Evolutionary conservation across 768 basidiomycete species (phyloP).

Genomic region (Saitozyma podzolica): DNA sequence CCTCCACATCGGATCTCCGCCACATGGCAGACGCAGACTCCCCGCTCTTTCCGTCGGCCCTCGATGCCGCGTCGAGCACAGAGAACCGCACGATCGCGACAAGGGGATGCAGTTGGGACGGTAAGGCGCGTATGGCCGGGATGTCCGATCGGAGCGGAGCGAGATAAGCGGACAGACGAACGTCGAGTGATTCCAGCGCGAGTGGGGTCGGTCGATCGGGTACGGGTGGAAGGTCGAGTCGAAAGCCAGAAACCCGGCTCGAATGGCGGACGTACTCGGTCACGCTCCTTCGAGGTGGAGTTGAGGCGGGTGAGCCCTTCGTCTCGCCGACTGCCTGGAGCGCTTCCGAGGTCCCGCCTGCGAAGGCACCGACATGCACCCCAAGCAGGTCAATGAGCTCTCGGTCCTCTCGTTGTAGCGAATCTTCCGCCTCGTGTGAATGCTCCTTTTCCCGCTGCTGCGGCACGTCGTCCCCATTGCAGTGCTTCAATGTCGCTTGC

Average conservation of each 20-base stretch:
- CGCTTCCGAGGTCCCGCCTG: background rate
- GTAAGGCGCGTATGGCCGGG: constrained; percentile 23
- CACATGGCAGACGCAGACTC: constrained; percentile 10
- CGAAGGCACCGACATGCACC: constrained; percentile 1
- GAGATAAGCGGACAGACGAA: constrained; percentile 34
- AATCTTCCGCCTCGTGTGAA: too few relatives aligned
- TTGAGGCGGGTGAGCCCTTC: background rate
- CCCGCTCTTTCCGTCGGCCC: constrained; percentile 4
- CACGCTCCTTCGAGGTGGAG: constrained; percentile 15
- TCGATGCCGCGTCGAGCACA: constrained; percentile 22
- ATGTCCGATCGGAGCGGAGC: constrained; percentile 19
- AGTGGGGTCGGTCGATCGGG: constrained; percentile 7
- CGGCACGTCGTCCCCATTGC: background rate
- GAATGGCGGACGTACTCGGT: constrained; percentile 40
- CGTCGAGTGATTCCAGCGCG: constrained; percentile 22
- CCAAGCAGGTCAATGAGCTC: constrained; percentile 15
- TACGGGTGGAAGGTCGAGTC: constrained; percentile 12
- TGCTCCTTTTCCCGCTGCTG: background rate
- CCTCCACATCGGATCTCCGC: constrained; percentile 27
- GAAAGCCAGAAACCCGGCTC: constrained; percentile 22
- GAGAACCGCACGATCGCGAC: constrained; percentile 29
- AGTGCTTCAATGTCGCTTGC: too few relatives aligned
- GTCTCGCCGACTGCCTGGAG: background rate
- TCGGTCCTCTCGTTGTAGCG: constrained; percentile 7
- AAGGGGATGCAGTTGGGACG: constrained; percentile 30